Evolutionary conservation across 345 rosid genomes (phyloP), one percentile per base, ranked within the genome.

Genomic region (Tarenaya hassleriana): DNA sequence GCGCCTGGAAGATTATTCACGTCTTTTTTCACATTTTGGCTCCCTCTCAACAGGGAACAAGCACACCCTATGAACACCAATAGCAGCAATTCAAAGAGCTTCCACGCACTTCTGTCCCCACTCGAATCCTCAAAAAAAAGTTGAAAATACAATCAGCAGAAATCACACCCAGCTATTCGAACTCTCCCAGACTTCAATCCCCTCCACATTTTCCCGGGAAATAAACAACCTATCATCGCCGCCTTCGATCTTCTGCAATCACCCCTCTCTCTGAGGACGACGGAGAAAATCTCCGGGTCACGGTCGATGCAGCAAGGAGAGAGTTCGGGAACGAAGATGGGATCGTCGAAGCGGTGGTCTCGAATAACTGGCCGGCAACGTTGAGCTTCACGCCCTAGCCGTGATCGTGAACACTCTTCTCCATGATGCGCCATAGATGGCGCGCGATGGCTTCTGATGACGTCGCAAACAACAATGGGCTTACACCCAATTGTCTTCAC

Each of bases 151-250:
- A 63, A 32, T 37, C 34, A 21, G 79, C 34, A 1, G 81, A 45
- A 48, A 60, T 34, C 0, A 60, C 48, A 2, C 50, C 70, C 0
- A 77, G 44, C 50, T 61, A 54, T 34, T 43, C 17, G 73, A 78
- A 53, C 77, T 87, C 74, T 84, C 89, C 98, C 98, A 91, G 8
- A 91, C 92, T 68, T 91, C 94, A 41, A 87, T 56, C n/a, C 98
- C 98, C 57, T 88, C 96, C 31, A 71, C 73, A 31, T 59, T 50
- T 0, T 81, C 94, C 52, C 95, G 69, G 41, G 94, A 67, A 12
- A 92, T 80, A 65, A 81, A 84, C 73, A 92, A 46, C 60, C 96
- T 75, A 44, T 83, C 74, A 41, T 96, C 95, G 27, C 96, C 96
- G 0, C 80, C 98, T 66, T 81, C 86, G 9, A 88, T 79, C 52